Percentiles rank a stretch among this genome's conserved stretches.
Conservation (phyloP, 805 yeast species). For the Wickerhamomyces bisporus region DNA sequence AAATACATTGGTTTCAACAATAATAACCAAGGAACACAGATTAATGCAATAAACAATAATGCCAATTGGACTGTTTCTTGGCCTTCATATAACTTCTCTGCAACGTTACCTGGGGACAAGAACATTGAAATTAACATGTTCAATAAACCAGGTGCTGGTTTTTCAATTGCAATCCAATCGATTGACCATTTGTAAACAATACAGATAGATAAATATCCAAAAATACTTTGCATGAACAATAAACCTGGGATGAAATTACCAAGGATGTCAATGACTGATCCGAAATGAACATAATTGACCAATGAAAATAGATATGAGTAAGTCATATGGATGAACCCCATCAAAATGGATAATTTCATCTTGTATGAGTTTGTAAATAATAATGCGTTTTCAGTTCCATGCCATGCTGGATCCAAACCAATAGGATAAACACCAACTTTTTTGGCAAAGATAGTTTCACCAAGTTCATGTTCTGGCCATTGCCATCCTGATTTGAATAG, state of each 20-base stretch:
- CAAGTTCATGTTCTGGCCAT: conserved; percentile 74
- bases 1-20: conserved; percentile 77
- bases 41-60: conserved; percentile 65
- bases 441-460: conserved; percentile 65
- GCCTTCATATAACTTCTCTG: conserved; percentile 73
- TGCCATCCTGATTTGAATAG: conserved; percentile 85
- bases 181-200: conserved; percentile 93
- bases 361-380: conserved; percentile 92
- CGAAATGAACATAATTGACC: conserved; percentile 68
- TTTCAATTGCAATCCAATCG: conserved; percentile 76
- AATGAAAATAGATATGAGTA: conserved; percentile 83
- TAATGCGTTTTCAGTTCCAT: conserved; percentile 91
- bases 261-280: conserved; percentile 71
- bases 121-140: conserved; percentile 97
- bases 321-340: conserved; percentile 95
- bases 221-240: conserved; percentile 92
- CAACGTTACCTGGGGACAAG: conserved; percentile 84
- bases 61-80: conserved; percentile 73
- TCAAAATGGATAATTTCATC: conserved; percentile 91
- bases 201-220: conserved; percentile 83
- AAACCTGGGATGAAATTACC: conserved; percentile 96
- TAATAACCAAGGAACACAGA: conserved; percentile 93
- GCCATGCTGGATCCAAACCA: conserved; percentile 96
- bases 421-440: conserved; percentile 66
- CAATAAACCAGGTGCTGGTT: conserved; percentile 86